A percentile compares a stretch with the other conserved stretches of the same genome.
Evolutionary conservation across 129 eudicot genomes (phyloP).

Genomic region (Solidago caesia): DNA sequence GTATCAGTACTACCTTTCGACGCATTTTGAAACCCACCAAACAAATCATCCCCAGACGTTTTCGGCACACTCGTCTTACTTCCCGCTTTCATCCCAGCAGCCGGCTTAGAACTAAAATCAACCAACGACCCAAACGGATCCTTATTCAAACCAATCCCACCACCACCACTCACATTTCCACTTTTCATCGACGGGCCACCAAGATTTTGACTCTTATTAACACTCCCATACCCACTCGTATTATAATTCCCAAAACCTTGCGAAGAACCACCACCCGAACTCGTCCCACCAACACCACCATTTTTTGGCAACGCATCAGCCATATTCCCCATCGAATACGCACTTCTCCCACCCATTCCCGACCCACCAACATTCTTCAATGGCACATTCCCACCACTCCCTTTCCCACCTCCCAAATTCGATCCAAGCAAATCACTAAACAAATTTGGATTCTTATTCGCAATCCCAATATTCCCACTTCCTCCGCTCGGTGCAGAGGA

Average conservation of each 20-base stretch:
- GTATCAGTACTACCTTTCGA: conserved; percentile 38
- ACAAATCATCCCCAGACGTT: conserved; percentile 39
- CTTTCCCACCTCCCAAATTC: conserved; percentile 58
- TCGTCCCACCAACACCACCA: conserved; percentile 18
- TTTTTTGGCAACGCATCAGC: conserved; percentile 66
- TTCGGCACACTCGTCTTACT: conserved; percentile 32
- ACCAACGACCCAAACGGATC: conserved; percentile 87
- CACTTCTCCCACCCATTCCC: conserved; percentile 27
- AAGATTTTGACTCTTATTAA: conserved; percentile 37
- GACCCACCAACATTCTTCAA: conserved; percentile 55
- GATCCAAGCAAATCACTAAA: conserved; percentile 87
- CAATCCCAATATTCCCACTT: conserved; percentile 48
- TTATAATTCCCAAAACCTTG: conserved; percentile 45
- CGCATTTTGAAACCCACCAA: conserved; percentile 69
- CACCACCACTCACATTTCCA: conserved; percentile 55
- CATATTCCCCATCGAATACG: conserved; percentile 74
- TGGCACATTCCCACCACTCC: conserved; percentile 53
- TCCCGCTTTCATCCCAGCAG: conserved; percentile 48
- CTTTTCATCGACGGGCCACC: conserved; percentile 53
- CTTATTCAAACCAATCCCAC: conserved; percentile 53
- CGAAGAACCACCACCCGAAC: conserved; percentile 39
- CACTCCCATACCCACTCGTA: conserved; percentile 37
- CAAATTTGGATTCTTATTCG: conserved; percentile 69
- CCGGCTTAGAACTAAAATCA: conserved; percentile 64
- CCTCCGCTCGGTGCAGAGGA: conserved; percentile 36